Percentiles rank a stretch among this genome's conserved stretches.
Evolutionary conservation across 2,329 filamentous ascomycete genomes (phyloP).

Genomic region (Samsoniella hepiali): DNA sequence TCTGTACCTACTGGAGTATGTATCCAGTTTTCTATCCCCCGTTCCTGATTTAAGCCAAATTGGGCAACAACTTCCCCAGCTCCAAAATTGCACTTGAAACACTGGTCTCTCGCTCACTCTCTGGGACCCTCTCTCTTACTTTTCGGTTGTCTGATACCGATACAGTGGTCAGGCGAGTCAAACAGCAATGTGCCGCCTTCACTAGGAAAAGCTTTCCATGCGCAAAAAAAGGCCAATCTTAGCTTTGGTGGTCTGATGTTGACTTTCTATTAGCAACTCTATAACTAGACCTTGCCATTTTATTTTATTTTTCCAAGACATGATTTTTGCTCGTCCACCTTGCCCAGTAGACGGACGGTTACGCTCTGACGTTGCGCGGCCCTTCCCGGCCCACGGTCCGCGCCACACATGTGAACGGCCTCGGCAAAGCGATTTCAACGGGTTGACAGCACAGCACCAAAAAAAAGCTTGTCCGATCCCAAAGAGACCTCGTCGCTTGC

Average conservation of each 20-base stretch:
- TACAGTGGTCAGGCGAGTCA: conserved; percentile 17
- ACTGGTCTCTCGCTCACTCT: conserved; percentile 4
- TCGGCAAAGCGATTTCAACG: conserved; percentile 8
- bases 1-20: too few species aligned
- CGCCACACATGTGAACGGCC: conserved; percentile 16
- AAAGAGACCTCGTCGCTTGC: background rate
- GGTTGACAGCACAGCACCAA: background rate
- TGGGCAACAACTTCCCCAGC: conserved; percentile 18
- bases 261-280: background rate
- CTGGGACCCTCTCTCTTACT: background rate
- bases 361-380: conserved; percentile 10
- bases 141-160: conserved; percentile 18
- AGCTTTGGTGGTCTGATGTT: background rate
- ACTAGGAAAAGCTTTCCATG: background rate
- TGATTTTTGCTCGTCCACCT: too few species aligned
- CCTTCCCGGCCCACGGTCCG: conserved; percentile 18
- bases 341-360: background rate
- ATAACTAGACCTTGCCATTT: background rate
- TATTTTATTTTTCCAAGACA: background rate
- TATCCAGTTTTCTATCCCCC: background rate
- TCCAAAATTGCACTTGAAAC: conserved; percentile 20
- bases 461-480: background rate
- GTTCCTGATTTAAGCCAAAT: conserved; percentile 18
- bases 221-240: background rate
- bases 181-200: background rate